phyloP scores from a whole-genome alignment of 371 early-diverging fungal species.

The Blastocladiella emersonii region DNA sequence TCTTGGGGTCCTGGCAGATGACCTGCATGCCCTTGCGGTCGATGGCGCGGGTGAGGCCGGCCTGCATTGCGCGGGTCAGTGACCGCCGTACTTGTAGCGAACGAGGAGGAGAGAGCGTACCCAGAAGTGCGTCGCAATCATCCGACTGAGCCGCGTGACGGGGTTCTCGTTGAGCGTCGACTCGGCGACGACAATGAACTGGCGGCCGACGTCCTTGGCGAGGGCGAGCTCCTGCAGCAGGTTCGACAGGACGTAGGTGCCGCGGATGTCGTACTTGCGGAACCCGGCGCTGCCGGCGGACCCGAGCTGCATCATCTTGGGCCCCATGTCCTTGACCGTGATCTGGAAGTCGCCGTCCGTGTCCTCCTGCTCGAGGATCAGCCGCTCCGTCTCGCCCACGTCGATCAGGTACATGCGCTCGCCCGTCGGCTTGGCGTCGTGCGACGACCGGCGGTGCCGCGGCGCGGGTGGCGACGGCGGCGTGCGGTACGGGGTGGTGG shows the following conservation, averaged over 20 bases:
- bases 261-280: slow-evolving; percentile 75
- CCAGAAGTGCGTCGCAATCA: slow-evolving; percentile 83
- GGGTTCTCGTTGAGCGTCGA: slow-evolving; percentile 85
- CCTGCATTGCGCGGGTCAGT: background rate
- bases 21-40: slow-evolving; percentile 79
- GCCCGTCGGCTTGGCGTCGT: slow-evolving; percentile 50
- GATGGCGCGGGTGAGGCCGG: slow-evolving; percentile 74
- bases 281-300: slow-evolving; percentile 78
- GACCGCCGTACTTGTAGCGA: too few species aligned
- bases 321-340: slow-evolving; percentile 82
- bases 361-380: slow-evolving; percentile 82
- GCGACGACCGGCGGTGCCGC: slow-evolving; percentile 22
- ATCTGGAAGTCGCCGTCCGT: slow-evolving; percentile 90
- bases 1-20: slow-evolving; percentile 90
- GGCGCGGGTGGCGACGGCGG: too few species aligned
- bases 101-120: slow-evolving; percentile 29
- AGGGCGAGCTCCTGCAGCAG: slow-evolving; percentile 86
- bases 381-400: slow-evolving; percentile 64
- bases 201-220: slow-evolving; percentile 73
- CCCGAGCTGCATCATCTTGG: slow-evolving; percentile 73
- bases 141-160: slow-evolving; percentile 70
- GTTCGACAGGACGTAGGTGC: slow-evolving; percentile 87
- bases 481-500: background rate
- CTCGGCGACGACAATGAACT: slow-evolving; percentile 72
- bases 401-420: slow-evolving; percentile 70